Base-by-base conservation (phyloP, 495 filamentous ascomycete species). In the Penicillium argentinense region DNA sequence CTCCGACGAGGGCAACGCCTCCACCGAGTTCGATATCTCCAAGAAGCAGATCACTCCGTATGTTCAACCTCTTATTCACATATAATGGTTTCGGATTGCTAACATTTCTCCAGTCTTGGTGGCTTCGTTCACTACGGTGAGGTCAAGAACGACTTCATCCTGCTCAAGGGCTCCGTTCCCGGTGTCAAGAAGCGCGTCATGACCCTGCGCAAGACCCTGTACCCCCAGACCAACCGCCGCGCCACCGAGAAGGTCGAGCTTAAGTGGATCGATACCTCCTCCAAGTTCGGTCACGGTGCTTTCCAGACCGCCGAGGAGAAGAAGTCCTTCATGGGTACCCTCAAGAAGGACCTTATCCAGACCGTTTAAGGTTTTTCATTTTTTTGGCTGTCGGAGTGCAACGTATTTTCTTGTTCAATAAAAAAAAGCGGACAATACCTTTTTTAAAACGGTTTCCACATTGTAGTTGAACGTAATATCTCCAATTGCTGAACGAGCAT, bases 191-290 rank as follows among this genome's bases (percentile, higher is more conserved):
- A 97, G 90, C 84, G 95, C 68, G 83, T 99, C 68, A 91, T 97
- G 85, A 99, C 95, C 55, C 84, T 99, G 56, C 88, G 95, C 68
- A 99, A 99, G 82, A 96, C 95, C 39, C 93, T 99, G 80, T 99
- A 95, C 84, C 83, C 79, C 53, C 95, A 99, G 84, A 97, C 91
- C 47, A 95, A 84, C 65, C 79, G 95, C 65, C 88, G 86, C 71
- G 88, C 95, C 28, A 79, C 95, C 68, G 95, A 99, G 87, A 97
- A 97, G 86, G 86, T 97, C 66, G 91, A 97, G 52, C 87, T 99
- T 76, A 99, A 99, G 78, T 99, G 95, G 95, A 97, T 99, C 83
- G 95, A 99, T 67, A 99, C 95, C 57, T 96, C 91, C 36, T 96
- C 90, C 76, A 95, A 99, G 84, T 99, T 97, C 79, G 95, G 95